Evolutionary conservation across 2,329 filamentous ascomycete genomes (phyloP).

Genomic region (Pyricularia sp.): DNA sequence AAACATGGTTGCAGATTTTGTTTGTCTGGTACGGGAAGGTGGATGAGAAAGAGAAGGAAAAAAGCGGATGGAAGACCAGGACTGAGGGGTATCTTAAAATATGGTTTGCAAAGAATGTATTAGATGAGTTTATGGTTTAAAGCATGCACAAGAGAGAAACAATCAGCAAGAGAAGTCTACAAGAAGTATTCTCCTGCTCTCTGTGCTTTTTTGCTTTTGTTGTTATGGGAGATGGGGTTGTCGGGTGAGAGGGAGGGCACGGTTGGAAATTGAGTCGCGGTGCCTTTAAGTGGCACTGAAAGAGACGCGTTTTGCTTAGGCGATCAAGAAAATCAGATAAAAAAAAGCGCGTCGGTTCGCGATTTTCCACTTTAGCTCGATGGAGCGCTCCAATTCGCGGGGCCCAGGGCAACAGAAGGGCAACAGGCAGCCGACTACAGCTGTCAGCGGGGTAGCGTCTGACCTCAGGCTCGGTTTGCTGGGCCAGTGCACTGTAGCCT

Average conservation of each 20-base stretch:
- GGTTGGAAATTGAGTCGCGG: background rate
- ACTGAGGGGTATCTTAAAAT: background rate
- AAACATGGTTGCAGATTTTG: constrained; percentile 37
- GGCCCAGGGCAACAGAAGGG: background rate
- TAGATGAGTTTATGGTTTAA: background rate
- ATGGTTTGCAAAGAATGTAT: background rate
- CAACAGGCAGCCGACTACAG: background rate
- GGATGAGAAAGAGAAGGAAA: background rate
- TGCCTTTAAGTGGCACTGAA: background rate
- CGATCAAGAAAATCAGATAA: background rate
- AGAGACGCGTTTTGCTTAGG: background rate
- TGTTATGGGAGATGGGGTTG: background rate
- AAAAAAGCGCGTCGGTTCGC: background rate
- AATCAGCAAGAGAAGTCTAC: background rate
- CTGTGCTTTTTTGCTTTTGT: background rate
- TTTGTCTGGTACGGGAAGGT: background rate
- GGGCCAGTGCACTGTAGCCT: background rate
- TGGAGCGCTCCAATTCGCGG: background rate
- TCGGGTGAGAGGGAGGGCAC: background rate
- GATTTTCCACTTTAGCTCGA: constrained; percentile 5
- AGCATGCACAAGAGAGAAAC: background rate
- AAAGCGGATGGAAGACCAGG: background rate
- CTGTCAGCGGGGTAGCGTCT: background rate
- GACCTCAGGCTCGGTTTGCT: background rate
- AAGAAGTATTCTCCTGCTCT: background rate